Evolutionary conservation across 352 stramenopile genomes (phyloP), one percentile per base, ranked within the genome.

Genomic region (Thalassiosira mediterranea): DNA sequence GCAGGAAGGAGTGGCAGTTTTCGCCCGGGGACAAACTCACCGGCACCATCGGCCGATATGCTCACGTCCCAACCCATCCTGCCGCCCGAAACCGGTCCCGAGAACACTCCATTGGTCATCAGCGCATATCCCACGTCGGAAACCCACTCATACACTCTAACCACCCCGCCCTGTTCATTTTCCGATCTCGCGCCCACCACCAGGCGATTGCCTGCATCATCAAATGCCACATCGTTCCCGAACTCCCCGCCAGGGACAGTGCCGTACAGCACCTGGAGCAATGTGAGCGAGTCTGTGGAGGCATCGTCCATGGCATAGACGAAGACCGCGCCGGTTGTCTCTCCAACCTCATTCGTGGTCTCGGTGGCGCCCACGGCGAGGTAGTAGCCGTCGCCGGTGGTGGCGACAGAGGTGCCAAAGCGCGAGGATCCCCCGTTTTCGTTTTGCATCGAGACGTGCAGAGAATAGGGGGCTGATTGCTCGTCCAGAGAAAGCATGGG

Each of bases 391-490:
- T 89, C 77, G 26, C 67, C 31, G 5, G 82, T 86, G 8, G 88
- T 53, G 0, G 83, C 66, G 10, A 90, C 52, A 8, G 81, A 81
- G 13, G 59, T 82, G 26, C 86, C 86, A 49, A 79, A 83, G 3
- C 65, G 56, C 31, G 79, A 66, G 31, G 52, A 25, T 23, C 58
- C 25, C 26, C 76, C 79, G 26, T 73, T 21, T n/a, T n/a, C n/a
- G n/a, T n/a, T n/a, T n/a, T n/a, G n/a, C 13, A 87, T 57, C 3
- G 59, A 54, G 0, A 65, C 17, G 15, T 34, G 26, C 4, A 77
- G 34, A 13, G 44, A 51, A 29, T 70, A 77, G 11, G 68, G 68
- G 21, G n/a, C 25, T 40, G 68, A 77, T 10, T 54, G 25, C 25
- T 8, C 21, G 19, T 58, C 49, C 10, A 58, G 23, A 23, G 28